These are phyloP conservation scores for Penicillium ucsense DNA, from an alignment of 495 filamentous ascomycete genomes.

Conservation along the genomic window DNA sequence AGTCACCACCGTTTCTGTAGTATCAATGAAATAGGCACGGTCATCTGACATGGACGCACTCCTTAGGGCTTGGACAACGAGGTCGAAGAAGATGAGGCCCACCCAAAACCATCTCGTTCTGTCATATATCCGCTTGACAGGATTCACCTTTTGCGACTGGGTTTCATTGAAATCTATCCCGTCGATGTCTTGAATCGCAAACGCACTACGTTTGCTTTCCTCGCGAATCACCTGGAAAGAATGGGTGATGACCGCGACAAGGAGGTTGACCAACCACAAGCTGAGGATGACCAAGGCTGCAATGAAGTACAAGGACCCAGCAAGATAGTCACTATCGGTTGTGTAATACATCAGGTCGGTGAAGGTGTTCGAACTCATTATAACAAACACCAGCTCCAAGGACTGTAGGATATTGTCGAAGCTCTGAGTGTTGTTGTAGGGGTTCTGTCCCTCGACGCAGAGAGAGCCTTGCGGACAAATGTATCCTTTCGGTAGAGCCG, in stretches of 20 bases:
- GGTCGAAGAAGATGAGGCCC: constrained; percentile 62
- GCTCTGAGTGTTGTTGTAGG: constrained; percentile 77
- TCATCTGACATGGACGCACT: constrained; percentile 58
- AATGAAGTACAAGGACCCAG: constrained; percentile 76
- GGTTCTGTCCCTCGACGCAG: constrained; percentile 71
- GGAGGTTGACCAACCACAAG: constrained; percentile 91
- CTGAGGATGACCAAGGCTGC: constrained; percentile 84
- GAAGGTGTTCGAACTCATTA: constrained; percentile 97
- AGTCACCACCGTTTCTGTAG: constrained; percentile 69
- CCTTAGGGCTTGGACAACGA: constrained; percentile 64
- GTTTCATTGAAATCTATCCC: constrained; percentile 25
- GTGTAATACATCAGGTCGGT: constrained; percentile 90
- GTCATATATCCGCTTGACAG: constrained; percentile 58
- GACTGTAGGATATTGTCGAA: constrained; percentile 94
- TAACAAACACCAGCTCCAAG: constrained; percentile 91
- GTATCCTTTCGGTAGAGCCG: constrained; percentile 64
- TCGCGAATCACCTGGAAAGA: constrained; percentile 98
- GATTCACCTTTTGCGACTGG: constrained; percentile 34
- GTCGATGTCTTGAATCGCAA: constrained; percentile 64
- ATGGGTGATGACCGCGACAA: constrained; percentile 96
- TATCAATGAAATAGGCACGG: constrained; percentile 48
- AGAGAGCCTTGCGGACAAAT: constrained; percentile 74
- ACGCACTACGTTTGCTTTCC: constrained; percentile 88
- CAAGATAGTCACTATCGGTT: constrained; percentile 81
- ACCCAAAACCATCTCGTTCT: constrained; percentile 75